Conservation (phyloP, 768 basidiomycete species). For the Boletus sp. region DNA sequence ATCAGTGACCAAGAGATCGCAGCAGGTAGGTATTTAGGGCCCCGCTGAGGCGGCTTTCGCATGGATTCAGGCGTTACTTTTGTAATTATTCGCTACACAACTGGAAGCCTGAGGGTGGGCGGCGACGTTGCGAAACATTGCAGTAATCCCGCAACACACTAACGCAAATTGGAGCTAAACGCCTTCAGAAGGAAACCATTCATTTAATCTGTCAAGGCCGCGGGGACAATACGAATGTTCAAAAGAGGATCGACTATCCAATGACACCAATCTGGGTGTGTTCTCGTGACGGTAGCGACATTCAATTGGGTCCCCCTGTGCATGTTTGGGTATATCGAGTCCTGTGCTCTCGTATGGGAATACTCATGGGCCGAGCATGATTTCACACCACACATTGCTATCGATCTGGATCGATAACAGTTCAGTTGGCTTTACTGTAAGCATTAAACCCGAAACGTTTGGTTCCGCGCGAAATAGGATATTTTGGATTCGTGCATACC, state of each 20-base stretch:
- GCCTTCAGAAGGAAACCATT: background rate
- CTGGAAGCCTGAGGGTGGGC: background rate
- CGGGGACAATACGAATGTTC: conserved; percentile 2
- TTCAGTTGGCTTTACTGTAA: background rate
- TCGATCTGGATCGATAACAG: background rate
- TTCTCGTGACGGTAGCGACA: conserved; percentile 12
- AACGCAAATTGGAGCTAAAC: conserved; percentile 4
- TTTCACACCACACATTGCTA: background rate
- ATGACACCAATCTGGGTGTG: background rate
- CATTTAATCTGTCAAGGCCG: background rate
- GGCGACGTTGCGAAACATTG: background rate
- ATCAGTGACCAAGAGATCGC: conserved; percentile 9
- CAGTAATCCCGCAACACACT: background rate
- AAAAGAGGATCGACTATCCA: background rate
- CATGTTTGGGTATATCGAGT: conserved; percentile 2
- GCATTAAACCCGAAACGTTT: background rate
- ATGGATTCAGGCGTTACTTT: conserved; percentile 1
- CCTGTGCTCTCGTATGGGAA: background rate
- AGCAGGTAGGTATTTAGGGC: conserved; percentile 27
- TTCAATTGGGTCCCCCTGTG: background rate
- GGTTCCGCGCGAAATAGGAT: background rate
- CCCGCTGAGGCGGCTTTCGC: conserved; percentile 10
- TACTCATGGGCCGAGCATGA: background rate
- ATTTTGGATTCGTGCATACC: background rate
- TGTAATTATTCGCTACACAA: conserved; percentile 2